Evolutionary conservation across 2,329 filamentous ascomycete species (phyloP), one percentile per base, ranked within the genome.

Genomic region (Cladobotryum protrusum): DNA sequence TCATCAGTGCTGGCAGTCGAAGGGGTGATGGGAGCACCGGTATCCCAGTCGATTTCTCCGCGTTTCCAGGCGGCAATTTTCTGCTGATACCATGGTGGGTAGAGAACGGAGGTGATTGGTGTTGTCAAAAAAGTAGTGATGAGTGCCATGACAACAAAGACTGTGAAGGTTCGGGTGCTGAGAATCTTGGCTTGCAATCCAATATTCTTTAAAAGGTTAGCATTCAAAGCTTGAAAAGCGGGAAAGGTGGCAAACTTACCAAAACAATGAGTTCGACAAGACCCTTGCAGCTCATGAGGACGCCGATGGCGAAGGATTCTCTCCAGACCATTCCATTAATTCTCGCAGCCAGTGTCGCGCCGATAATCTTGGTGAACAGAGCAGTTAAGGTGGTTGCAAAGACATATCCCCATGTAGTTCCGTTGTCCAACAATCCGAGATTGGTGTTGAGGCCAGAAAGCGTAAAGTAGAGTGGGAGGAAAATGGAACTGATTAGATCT

Each of bases 201-300:
- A 58, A 97, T 80, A 57, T 82, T 82, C 78, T 81, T 14, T 11
- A n/a, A 33, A 43, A 2, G 24, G 24, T 29, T 29, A 29, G 24
- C 11, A 29, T 29, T 2, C 6, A 29, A 29, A 8, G 6, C 24
- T 8, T 29, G 24, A 29, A 29, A 29, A 6, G 4, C 24, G 6
- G 24, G 11, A 9, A 6, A 8, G 6, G 24, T 11, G 13, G 14
- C 37, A 29, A 18, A 58, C 82, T 70, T 74, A 91, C 88, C 67
- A 95, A 67, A n/a, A 96, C 91, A 65, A 97, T 96, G 47, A 97
- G 73, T 66, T 96, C 91, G 1, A 96, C 91, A 9, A 97, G 75
- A 60, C 92, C 92, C 67, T 97, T 97, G 68, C 92, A 97, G 69
- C 89, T 95, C 92, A 97, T 97, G 60, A 96, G 70, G 14, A 85